Conservation (phyloP, 2,329 filamentous ascomycete species). For the Dothistroma septosporum region DNA sequence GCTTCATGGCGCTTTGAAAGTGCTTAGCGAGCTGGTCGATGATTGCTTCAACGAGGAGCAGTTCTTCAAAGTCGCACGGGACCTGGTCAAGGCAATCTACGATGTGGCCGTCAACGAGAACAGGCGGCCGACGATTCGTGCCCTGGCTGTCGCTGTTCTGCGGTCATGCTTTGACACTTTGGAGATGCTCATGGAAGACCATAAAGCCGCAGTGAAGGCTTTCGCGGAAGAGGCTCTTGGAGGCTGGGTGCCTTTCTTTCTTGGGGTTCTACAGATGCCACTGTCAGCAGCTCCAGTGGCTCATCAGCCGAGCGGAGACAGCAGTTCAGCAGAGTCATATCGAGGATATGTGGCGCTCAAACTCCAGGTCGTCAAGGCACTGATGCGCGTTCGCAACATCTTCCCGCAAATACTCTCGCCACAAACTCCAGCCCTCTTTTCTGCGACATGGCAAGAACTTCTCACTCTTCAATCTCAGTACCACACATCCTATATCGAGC, state of each 20-base stretch:
- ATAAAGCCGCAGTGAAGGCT: slow-evolving; percentile 76
- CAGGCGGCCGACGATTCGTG: slow-evolving; percentile 68
- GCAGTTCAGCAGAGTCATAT: slow-evolving; percentile 61
- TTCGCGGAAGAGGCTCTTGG: slow-evolving; percentile 81
- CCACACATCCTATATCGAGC: slow-evolving; percentile 77
- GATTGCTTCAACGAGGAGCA: slow-evolving; percentile 91
- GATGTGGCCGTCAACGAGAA: slow-evolving; percentile 72
- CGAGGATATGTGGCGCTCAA: slow-evolving; percentile 82
- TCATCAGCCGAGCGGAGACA: slow-evolving; percentile 58
- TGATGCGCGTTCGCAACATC: slow-evolving; percentile 81
- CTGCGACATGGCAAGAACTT: slow-evolving; percentile 84
- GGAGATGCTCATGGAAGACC: slow-evolving; percentile 93
- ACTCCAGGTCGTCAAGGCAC: slow-evolving; percentile 81
- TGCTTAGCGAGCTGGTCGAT: slow-evolving; percentile 84
- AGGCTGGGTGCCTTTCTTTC: slow-evolving; percentile 87
- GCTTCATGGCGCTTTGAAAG: slow-evolving; percentile 82
- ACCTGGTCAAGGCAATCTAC: slow-evolving; percentile 80
- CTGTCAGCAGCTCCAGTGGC: slow-evolving; percentile 60
- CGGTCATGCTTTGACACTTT: slow-evolving; percentile 88
- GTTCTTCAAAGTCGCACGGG: slow-evolving; percentile 83
- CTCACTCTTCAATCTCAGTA: slow-evolving; percentile 68
- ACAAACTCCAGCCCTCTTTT: slow-evolving; percentile 78
- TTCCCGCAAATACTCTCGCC: slow-evolving; percentile 79
- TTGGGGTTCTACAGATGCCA: slow-evolving; percentile 68
- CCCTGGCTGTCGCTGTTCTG: slow-evolving; percentile 85